A percentile compares a stretch with the other conserved stretches of the same genome.
Conservation (phyloP, 2,329 filamentous ascomycete species). For the Venturia asperata region DNA sequence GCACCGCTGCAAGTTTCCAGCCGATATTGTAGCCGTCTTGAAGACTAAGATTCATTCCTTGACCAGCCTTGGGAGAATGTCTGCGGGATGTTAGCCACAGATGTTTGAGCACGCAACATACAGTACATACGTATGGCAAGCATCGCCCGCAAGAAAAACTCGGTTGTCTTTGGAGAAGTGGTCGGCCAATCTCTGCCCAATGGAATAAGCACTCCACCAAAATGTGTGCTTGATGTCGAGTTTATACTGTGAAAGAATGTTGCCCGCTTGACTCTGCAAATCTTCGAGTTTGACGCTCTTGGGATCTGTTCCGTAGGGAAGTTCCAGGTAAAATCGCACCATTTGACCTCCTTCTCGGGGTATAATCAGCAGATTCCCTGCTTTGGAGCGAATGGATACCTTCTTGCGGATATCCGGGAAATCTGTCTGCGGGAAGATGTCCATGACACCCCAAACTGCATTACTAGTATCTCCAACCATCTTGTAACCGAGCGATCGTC, state of each 20-base stretch:
- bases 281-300: constrained; percentile 57
- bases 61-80: constrained; percentile 56
- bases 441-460: constrained; percentile 42
- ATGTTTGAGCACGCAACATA: not conserved
- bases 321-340: constrained; percentile 59
- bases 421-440: constrained; percentile 48
- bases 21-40: constrained; percentile 56
- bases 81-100: not conserved
- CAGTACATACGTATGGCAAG: constrained; percentile 41
- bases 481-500: constrained; percentile 50
- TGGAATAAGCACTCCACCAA: constrained; percentile 60
- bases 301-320: constrained; percentile 40
- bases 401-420: constrained; percentile 38
- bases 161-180: constrained; percentile 50
- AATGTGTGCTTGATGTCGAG: constrained; percentile 57
- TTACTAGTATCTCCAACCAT: constrained; percentile 51
- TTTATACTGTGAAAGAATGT: constrained; percentile 60
- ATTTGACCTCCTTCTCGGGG: constrained; percentile 55
- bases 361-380: constrained; percentile 58
- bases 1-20: constrained; percentile 48
- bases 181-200: constrained; percentile 57
- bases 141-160: constrained; percentile 65
- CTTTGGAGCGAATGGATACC: constrained; percentile 48
- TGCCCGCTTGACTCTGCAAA: constrained; percentile 56
- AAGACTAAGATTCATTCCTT: constrained; percentile 68